Base-by-base conservation (phyloP, 139 green algal genomes). In the Chlorokybus atmophyticus region DNA sequence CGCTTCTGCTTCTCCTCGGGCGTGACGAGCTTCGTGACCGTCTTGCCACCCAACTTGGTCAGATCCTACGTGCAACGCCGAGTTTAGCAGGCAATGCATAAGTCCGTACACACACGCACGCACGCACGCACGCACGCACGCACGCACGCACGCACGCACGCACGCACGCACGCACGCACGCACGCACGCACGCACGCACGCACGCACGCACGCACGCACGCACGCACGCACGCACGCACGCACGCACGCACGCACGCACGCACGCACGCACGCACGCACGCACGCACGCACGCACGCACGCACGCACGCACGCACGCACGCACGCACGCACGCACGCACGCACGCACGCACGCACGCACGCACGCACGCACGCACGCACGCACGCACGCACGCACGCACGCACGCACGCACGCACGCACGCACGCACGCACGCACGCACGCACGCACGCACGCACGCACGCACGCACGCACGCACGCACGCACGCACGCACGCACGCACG, bases 41-140 rank as follows among this genome's bases (percentile, higher is more conserved):
- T 86, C 71, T 92, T 92, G 27, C 83, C 83, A 0, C 84, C 85
- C 6, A 93, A 69, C 75, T 93, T 93, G 21, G 80, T 87, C 17
- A 93, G 68, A 64, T 93, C 85, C 60, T n/a, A n/a, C n/a, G n/a
- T n/a, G n/a, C n/a, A n/a, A n/a, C n/a, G n/a, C n/a, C n/a, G n/a
- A n/a, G n/a, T n/a, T n/a, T n/a, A n/a, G n/a, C n/a, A n/a, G n/a
- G n/a, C n/a, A n/a, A n/a, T n/a, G n/a, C n/a, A n/a, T n/a, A 49
- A 49, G 40, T 26, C 29, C 47, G 21, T 26, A 53, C 47, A 25
- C 47, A 53, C 47, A 53, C 47, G 17, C 47, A 53, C 47, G 3
- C 47, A 53, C 47, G 3, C 47, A 53, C 47, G n/a, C 47, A 53
- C 47, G 5, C 47, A 19, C 2, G n/a, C 47, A 53, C 44, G 2